phyloP scores from a whole-genome alignment of 805 yeast genomes.

The Spencermartinsiella europaea region DNA sequence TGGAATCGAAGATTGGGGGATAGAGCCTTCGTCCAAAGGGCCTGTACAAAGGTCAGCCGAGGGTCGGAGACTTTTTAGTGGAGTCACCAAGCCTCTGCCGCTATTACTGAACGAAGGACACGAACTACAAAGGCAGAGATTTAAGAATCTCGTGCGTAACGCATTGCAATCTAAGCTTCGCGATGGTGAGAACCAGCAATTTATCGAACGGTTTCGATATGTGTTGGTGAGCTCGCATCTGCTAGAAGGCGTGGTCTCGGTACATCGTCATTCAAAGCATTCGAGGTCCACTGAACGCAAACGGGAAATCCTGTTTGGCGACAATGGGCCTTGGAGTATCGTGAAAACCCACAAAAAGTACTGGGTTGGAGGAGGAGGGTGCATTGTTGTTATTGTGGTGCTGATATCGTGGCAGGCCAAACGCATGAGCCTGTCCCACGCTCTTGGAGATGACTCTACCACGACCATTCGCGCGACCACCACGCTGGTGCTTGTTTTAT shows the following conservation, averaged over 20 bases:
- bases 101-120: slow-evolving; percentile 1
- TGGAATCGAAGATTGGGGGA: slow-evolving; percentile 32
- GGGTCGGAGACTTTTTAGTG: slow-evolving; percentile 1
- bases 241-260: slow-evolving; percentile 24
- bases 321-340: slow-evolving; percentile 19
- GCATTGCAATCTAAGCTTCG: slow-evolving; percentile 26
- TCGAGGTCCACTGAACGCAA: slow-evolving; percentile 1
- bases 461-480: background rate
- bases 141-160: slow-evolving; percentile 20
- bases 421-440: background rate
- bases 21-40: slow-evolving; percentile 18
- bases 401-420: slow-evolving; percentile 28
- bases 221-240: slow-evolving; percentile 45
- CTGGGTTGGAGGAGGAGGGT: slow-evolving; percentile 35
- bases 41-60: background rate
- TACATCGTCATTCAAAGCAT: background rate
- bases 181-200: slow-evolving; percentile 30
- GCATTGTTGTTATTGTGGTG: slow-evolving; percentile 30
- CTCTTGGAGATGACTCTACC: background rate
- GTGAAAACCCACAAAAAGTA: slow-evolving; percentile 16
- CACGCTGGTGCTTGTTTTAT: slow-evolving; percentile 24
- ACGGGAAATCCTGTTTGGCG: slow-evolving; percentile 20
- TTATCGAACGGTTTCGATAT: slow-evolving; percentile 49
- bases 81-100: slow-evolving; percentile 4
- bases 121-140: slow-evolving; percentile 18